Percentiles rank a stretch among this genome's conserved stretches.
Conservation (phyloP, 169 alveolate species). For the Plasmodium fragile region DNA sequence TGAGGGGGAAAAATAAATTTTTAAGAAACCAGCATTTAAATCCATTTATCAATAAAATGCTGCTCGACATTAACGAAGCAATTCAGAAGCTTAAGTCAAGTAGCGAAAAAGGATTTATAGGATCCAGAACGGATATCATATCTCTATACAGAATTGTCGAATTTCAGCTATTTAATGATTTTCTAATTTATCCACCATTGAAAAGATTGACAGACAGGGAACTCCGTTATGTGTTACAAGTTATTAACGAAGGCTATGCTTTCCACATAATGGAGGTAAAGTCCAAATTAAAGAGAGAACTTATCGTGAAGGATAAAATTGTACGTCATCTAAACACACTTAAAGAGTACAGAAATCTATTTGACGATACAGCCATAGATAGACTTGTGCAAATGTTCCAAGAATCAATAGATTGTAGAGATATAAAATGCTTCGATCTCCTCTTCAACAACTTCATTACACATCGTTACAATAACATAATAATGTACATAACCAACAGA, state of each 20-base stretch:
- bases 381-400: background rate
- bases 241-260: conserved; percentile 58
- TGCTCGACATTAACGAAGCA: conserved; percentile 31
- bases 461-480: background rate
- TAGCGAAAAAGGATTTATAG: conserved; percentile 17
- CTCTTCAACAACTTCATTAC: conserved; percentile 20
- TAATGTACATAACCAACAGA: background rate
- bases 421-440: conserved; percentile 46
- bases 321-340: background rate
- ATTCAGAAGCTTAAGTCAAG: conserved; percentile 50
- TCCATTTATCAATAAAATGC: conserved; percentile 46
- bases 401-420: conserved; percentile 36
- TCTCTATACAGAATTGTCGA: conserved; percentile 46
- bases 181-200: conserved; percentile 41
- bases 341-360: conserved; percentile 20
- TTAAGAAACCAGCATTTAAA: background rate
- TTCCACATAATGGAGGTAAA: conserved; percentile 3
- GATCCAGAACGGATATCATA: conserved; percentile 1
- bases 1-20: background rate
- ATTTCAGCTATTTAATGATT: conserved; percentile 38
- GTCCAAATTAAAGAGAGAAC: background rate
- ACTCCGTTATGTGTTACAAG: conserved; percentile 28
- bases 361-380: conserved; percentile 1
- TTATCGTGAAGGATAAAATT: background rate
- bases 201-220: conserved; percentile 48